Evolutionary conservation across 345 rosid genomes (phyloP), one percentile per base, ranked within the genome.

Genomic region (Barbarea vulgaris): DNA sequence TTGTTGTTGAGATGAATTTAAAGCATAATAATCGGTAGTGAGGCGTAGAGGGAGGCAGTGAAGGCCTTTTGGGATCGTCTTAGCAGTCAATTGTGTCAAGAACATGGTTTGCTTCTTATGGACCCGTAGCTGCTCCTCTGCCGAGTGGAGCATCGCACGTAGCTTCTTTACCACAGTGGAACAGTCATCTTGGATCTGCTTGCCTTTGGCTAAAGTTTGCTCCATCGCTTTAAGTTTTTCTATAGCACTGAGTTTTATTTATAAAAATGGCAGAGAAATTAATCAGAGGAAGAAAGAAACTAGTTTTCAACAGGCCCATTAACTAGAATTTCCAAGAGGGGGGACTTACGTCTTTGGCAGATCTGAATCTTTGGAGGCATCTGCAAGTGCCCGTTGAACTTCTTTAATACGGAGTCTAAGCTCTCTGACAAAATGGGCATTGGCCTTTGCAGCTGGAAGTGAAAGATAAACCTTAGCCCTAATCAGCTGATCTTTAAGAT

Each of bases 11-110:
- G 96, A 85, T 73, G 88, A 77, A 79, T 80, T 87, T 78, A 90
- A 82, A 19, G 84, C 33, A 78, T 88, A 88, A 65, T 89, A 95
- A 78, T 89, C 97, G 15, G 85, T 80, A 54, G 98, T 88, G 75
- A 95, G 92, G 80, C 96, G 99, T 59, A 95, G 79, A 9, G 99
- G 98, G 74, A 95, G 94, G 81, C 99, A 95, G 79, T 95, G 99
- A 68, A 95, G 92, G 72, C 99, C 99, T 85, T 92, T 95, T 15
- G 99, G 96, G 67, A 95, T 80, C 10, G 99, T 90, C 83, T 95
- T 95, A 59, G 99, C 97, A 18, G 99, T 90, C 84, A 95, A 79
- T 34, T 95, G 99, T 13, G 96, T 92, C 88, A 95, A 88, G 85
- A 90, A 92, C 86, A 89, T 78, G 70, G 91, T 80, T 85, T 95